These are phyloP conservation scores for Carex littledalei DNA, from an alignment of 176 grass and related monocot genomes.

Conservation along the genomic window DNA sequence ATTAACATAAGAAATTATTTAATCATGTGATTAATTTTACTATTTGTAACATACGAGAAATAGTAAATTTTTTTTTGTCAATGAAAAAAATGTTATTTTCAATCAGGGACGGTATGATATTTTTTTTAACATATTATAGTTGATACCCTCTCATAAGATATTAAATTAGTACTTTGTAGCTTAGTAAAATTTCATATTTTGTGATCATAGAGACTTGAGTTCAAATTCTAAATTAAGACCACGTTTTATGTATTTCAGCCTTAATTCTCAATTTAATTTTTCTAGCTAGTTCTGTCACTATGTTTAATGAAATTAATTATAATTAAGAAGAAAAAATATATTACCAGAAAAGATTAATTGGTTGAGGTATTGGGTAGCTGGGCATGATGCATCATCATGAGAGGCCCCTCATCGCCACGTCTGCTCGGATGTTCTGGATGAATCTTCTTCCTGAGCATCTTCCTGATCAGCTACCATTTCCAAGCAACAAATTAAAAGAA, in stretches of 20 bases:
- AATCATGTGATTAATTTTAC: conserved; percentile 2
- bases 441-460: conserved; percentile 95
- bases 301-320: not conserved
- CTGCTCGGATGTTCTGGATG: conserved; percentile 66
- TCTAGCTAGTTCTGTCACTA: too few relatives aligned
- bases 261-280: too few relatives aligned
- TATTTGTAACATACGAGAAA: not conserved
- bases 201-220: too few relatives aligned
- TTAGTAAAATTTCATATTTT: too few relatives aligned
- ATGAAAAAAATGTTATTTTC: too few relatives aligned
- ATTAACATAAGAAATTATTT: not conserved
- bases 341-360: conserved; percentile 20
- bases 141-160: too few relatives aligned
- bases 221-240: too few relatives aligned
- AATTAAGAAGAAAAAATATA: not conserved
- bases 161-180: too few relatives aligned
- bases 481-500: conserved; percentile 6
- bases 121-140: too few relatives aligned
- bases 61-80: not conserved
- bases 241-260: too few relatives aligned
- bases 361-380: not conserved
- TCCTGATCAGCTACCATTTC: conserved; percentile 78
- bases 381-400: not conserved
- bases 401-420: conserved; percentile 34
- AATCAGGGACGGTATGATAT: too few relatives aligned